Base-by-base conservation (phyloP, 345 rosid genomes). In the Rhodomyrtus tomentosa region DNA sequence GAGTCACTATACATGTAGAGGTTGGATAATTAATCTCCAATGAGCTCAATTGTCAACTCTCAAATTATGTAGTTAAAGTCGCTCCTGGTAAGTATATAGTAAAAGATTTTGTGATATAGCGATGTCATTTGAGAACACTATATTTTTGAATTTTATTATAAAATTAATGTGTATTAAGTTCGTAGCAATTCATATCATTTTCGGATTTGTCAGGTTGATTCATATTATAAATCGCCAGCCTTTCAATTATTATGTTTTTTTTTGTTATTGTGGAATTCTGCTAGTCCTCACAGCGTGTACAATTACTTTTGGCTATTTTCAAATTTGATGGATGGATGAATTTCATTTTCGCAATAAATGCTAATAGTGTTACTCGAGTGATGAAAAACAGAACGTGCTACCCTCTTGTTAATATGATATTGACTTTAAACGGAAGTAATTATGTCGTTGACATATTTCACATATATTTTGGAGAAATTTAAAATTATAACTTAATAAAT, bases 201-300 rank as follows among this genome's bases (percentile, higher is more conserved):
- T 22, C 0, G 6, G 22, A 55, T 24, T 25, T 55, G 29, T 25
- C 3, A 25, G 0, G 21, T 1, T 27, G 27, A 27, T 58, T 27
- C 0, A 4, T 14, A 6, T 3, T 3, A 14, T 1, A 27, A 27
- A 0, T 59, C 14, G 4, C 6, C 0, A 14, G 0, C 9, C 72
- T 27, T 58, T 58, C 0, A 27, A 14, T 58, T 58, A 0, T 1
- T 58, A 27, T 27, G 2, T 27, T 2, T 12, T n/a, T 56, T 58
- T 45, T 45, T 45, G 49, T 45, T 8, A 45, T 45, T 52, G 13
- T 18, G 18, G 2, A 1, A 5, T 5, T 38, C 3, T 5, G 5
- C 5, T 5, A 3, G 3, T 5, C 3, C 5, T 3, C 40, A 38
- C 3, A 38, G 5, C 3, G 40, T 2, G 5, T 38, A 5, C 5